phyloP scores from a whole-genome alignment of 768 basidiomycete species.

The Kwoniella botswanensis region DNA sequence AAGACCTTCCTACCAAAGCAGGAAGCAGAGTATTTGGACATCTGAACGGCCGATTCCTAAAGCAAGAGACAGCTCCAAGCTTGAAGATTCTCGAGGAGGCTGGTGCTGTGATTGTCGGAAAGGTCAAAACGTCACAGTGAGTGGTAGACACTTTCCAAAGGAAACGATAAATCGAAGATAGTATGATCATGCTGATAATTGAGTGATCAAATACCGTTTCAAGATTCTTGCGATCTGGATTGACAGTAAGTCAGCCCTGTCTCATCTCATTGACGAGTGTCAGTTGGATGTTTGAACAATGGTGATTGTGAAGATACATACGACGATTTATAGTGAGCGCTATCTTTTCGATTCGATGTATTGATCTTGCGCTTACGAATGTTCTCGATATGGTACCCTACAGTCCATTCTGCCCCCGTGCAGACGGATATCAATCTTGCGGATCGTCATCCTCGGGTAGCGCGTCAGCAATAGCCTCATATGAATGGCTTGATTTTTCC shows the following conservation, averaged over 20 bases:
- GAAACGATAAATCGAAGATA: background rate
- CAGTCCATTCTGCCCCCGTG: conserved; percentile 37
- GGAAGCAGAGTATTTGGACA: background rate
- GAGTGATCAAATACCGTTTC: background rate
- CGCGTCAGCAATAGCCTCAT: conserved; percentile 46
- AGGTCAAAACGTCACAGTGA: background rate
- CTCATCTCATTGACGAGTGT: background rate
- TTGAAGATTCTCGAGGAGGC: background rate
- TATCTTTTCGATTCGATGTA: background rate
- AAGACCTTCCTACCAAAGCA: background rate
- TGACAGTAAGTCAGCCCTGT: background rate
- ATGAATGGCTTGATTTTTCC: conserved; percentile 51
- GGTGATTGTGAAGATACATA: background rate
- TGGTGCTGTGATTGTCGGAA: background rate
- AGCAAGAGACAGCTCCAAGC: background rate
- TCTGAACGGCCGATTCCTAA: background rate
- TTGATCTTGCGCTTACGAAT: no score
- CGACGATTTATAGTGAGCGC: background rate
- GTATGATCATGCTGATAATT: background rate
- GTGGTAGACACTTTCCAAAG: background rate
- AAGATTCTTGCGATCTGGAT: background rate
- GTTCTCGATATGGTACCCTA: conserved; percentile 14
- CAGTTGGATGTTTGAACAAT: background rate
- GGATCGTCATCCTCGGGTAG: conserved; percentile 47
- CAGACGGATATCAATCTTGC: conserved; percentile 48